Base-by-base conservation (phyloP, 305 asterid genomes). In the Solanum chacoense region DNA sequence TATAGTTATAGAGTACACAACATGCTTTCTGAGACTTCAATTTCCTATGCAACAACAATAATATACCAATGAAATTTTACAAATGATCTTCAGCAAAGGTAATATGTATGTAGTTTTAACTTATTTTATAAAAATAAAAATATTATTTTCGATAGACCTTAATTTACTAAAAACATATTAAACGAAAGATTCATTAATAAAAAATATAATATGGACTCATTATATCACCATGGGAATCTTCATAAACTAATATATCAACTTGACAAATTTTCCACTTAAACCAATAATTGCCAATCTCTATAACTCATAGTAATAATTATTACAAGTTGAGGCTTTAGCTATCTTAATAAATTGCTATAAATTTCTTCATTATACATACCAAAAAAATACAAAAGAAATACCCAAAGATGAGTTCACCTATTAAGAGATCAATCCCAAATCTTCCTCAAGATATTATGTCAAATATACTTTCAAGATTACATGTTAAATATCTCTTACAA, bases 391-490 rank as follows among this genome's bases (percentile, higher is more conserved):
- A 76, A 76, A 67, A 76, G 20, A 55, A 55, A 35, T 10, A 76
- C 9, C 50, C 50, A 76, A 35, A 76, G 50, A 76, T 76, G 83
- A 76, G 3, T 11, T 76, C 83, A 10, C 8, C 26, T 7, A 76
- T 34, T 76, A 20, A 76, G 83, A 76, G 83, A 35, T 34, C 42
- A 76, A 76, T 35, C 50, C 45, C 38, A 32, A 76, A 76, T 76
- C 50, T 75, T 75, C 83, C 29, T 75, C 45, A 87, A 26, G 92
- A 85, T 40, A 38, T 91, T 40, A 81, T 91, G 8, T 42, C 79
- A 20, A 90, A 91, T 24, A 89, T 91, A 29, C 88, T 91, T 37
- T 74, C 24, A 73, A 78, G 89, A 32, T 87, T 91, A 28, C 91
- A 88, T 1, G 88, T 86, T 78, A 89, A 88, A 37, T 79, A 90